Evolutionary conservation across 2,329 filamentous ascomycete genomes (phyloP).

Genomic region (Colletotrichum horii): DNA sequence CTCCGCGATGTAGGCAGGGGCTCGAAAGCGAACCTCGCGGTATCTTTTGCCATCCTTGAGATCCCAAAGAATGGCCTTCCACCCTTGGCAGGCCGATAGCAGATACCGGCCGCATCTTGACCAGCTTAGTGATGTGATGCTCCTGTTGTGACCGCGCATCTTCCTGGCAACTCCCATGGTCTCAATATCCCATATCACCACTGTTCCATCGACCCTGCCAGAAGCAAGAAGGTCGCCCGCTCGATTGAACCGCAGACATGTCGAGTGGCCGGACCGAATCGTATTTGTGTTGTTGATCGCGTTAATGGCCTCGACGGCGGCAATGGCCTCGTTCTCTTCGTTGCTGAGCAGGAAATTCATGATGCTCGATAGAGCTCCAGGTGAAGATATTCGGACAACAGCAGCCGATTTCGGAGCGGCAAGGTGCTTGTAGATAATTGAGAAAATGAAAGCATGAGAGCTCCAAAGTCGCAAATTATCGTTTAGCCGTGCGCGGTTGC

Average conservation of each 20-base stretch:
- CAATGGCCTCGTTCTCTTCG: slow-evolving; percentile 38
- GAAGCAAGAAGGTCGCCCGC: slow-evolving; percentile 94
- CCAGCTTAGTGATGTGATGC: slow-evolving; percentile 96
- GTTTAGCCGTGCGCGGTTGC: slow-evolving; percentile 6
- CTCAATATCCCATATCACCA: slow-evolving; percentile 96
- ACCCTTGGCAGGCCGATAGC: slow-evolving; percentile 91
- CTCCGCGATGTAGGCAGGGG: slow-evolving; percentile 94
- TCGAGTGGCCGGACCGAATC: slow-evolving; percentile 74
- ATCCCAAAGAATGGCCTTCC: slow-evolving; percentile 97
- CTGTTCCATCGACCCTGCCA: slow-evolving; percentile 90
- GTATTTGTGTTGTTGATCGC: slow-evolving; percentile 76
- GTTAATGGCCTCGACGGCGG: slow-evolving; percentile 23
- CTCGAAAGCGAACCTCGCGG: slow-evolving; percentile 88
- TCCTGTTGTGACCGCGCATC: slow-evolving; percentile 88
- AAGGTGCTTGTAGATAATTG: background rate
- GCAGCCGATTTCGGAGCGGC: background rate
- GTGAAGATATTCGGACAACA: background rate
- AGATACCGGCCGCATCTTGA: slow-evolving; percentile 90
- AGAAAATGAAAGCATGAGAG: background rate
- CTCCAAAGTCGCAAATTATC: background rate
- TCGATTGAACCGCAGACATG: slow-evolving; percentile 84
- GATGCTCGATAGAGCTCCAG: slow-evolving; percentile 11
- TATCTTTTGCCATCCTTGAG: slow-evolving; percentile 72
- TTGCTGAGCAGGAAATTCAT: slow-evolving; percentile 69
- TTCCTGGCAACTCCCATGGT: slow-evolving; percentile 97